Evolutionary conservation across 1,139 yeast species (phyloP), one percentile per base, ranked within the genome.

Genomic region (Saccharomyces hybrid): DNA sequence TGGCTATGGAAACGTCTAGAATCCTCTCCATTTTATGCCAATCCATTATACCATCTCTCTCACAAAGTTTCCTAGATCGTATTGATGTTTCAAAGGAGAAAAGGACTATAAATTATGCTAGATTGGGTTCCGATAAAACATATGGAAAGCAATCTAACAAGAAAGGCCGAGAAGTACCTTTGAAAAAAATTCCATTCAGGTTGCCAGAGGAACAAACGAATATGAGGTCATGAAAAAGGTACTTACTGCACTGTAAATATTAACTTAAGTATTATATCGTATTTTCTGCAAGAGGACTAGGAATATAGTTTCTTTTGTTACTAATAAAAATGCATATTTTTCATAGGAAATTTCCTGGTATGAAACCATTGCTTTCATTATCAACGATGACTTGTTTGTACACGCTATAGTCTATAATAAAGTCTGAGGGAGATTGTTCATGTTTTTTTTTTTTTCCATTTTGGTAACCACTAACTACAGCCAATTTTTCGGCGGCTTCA

Each of bases 1-100:
- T 80, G 26, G 86, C 88, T 0, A 79, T 88, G 11, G 98, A 93
- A 62, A 78, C 83, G 0, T 77, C 84, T 14, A 77, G 99, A 57
- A 78, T 88, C 0, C 67, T 81, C 14, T 78, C 93, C 0, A 81
- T 93, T 11, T 67, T 88, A 44, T 75, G 87, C 28, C 81, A 78
- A 56, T 89, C 97, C 1, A 75, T 91, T 28, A 81, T 88, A 50
- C 98, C 98, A 0, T 71, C 73, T 2, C 73, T 88, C 50, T 71
- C 96, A 0, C 59, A 63, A 0, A 70, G 72, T 29, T 72, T 89
- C n/a, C 73, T 93, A 46, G 85, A 86, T 62, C 74, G 90, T 54
- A 69, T 93, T 48, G 79, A 75, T 7, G 90, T 88, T 3, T 62
- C 65, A 8, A 34, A 59, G 1, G 66, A 64, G 0, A 73, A 70